Percentiles rank a stretch among this genome's conserved stretches.
Evolutionary conservation across 2,329 filamentous ascomycete species (phyloP).

Genomic region (Tolypocladium guangdongense): DNA sequence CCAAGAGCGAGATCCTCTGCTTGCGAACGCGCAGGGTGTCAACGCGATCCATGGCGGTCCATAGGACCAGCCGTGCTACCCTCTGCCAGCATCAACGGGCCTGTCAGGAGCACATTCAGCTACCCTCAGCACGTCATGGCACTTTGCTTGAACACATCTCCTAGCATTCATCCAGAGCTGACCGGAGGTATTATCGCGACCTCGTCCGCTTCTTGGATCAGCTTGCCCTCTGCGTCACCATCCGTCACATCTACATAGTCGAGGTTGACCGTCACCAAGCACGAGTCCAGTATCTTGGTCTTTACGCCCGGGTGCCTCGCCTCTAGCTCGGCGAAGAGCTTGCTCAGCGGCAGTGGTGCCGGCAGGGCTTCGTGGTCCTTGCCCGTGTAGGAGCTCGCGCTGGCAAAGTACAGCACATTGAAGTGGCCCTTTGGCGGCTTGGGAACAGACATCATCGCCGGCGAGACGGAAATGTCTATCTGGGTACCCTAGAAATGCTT

Average conservation of each 20-base stretch:
- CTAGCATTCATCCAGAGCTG: slow-evolving; percentile 57
- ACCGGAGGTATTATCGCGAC: slow-evolving; percentile 83
- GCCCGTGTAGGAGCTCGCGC: slow-evolving; percentile 59
- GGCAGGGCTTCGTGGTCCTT: slow-evolving; percentile 54
- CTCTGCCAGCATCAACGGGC: background rate
- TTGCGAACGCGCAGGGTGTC: slow-evolving; percentile 6
- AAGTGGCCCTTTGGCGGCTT: slow-evolving; percentile 55
- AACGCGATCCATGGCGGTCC: background rate
- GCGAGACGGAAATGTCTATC: slow-evolving; percentile 2
- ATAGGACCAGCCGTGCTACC: background rate
- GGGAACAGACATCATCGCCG: slow-evolving; percentile 24
- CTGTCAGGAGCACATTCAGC: background rate
- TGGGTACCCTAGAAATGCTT: background rate
- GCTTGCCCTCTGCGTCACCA: slow-evolving; percentile 24
- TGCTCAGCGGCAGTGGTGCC: slow-evolving; percentile 51
- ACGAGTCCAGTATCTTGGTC: slow-evolving; percentile 57
- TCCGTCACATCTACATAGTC: slow-evolving; percentile 64
- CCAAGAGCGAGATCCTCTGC: slow-evolving; percentile 19
- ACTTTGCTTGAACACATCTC: background rate
- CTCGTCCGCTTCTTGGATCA: slow-evolving; percentile 66
- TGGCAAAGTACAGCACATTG: slow-evolving; percentile 73
- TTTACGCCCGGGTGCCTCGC: slow-evolving; percentile 58
- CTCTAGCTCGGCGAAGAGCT: slow-evolving; percentile 60
- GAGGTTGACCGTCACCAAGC: slow-evolving; percentile 69
- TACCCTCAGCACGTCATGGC: background rate